Evolutionary conservation across 495 filamentous ascomycete species (phyloP).

Genomic region (Friedmanniomyces simplex): DNA sequence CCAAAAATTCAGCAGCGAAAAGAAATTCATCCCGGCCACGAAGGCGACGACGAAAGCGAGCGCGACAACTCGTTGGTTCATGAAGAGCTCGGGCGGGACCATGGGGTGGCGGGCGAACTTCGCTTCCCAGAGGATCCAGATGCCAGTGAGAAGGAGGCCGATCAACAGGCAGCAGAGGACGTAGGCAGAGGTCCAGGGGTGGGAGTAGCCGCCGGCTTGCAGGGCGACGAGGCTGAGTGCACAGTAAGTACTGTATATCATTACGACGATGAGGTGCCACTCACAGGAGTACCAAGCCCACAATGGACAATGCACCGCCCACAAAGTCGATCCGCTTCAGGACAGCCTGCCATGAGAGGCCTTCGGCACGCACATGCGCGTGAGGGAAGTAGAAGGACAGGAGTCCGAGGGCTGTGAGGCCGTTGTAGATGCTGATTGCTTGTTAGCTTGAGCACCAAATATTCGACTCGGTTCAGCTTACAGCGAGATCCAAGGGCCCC

Average conservation of each 20-base stretch:
- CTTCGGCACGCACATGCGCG: slow-evolving; percentile 21
- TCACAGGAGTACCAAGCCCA: slow-evolving; percentile 24
- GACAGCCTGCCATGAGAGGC: slow-evolving; percentile 19
- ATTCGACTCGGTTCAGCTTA: not conserved
- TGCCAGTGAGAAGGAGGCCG: slow-evolving; percentile 8
- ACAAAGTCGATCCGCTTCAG: slow-evolving; percentile 24
- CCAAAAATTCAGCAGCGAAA: slow-evolving; percentile 27
- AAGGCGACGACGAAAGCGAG: slow-evolving; percentile 27
- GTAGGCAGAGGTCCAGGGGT: slow-evolving; percentile 13
- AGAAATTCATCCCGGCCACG: slow-evolving; percentile 28
- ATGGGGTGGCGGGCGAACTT: slow-evolving; percentile 14
- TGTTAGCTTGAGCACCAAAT: not conserved
- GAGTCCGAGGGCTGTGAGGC: slow-evolving; percentile 17
- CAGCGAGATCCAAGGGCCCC: slow-evolving; percentile 24
- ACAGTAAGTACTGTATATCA: not conserved
- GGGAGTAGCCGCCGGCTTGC: slow-evolving; percentile 22
- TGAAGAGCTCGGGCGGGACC: slow-evolving; percentile 22
- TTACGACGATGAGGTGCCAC: too few species aligned
- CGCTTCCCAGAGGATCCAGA: slow-evolving; percentile 16
- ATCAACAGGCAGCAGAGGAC: slow-evolving; percentile 15
- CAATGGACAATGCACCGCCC: slow-evolving; percentile 23
- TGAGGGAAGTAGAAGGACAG: slow-evolving; percentile 25
- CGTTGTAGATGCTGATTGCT: slow-evolving; percentile 22
- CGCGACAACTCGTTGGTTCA: slow-evolving; percentile 24
- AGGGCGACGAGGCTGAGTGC: slow-evolving; percentile 23